Conservation (phyloP, 1,139 yeast species). For the Protomyces macrosporus region DNA sequence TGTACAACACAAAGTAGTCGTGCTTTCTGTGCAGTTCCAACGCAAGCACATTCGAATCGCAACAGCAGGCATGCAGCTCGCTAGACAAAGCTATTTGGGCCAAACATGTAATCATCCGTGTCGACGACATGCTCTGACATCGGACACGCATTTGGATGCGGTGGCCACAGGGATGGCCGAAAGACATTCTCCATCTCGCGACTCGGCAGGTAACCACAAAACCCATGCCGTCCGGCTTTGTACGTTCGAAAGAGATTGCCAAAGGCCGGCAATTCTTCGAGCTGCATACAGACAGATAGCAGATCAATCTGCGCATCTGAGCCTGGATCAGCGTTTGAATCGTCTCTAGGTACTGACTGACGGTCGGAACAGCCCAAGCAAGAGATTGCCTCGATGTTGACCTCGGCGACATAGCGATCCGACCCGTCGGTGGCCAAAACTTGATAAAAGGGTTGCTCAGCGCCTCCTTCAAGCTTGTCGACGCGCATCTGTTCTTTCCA, state of each 20-base stretch:
- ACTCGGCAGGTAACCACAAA: neutral
- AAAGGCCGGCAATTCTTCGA: neutral
- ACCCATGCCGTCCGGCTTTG: neutral
- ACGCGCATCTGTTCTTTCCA: slow-evolving; percentile 20
- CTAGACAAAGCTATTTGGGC: too few species aligned
- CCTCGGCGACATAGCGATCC: slow-evolving; percentile 13
- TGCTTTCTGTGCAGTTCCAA: neutral
- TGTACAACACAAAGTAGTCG: neutral
- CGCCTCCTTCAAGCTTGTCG: slow-evolving; percentile 5
- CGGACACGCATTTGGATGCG: neutral
- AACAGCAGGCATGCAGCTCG: too few species aligned
- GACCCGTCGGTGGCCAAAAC: slow-evolving; percentile 8
- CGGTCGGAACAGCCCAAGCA: neutral
- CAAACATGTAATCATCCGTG: too few species aligned
- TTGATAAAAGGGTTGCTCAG: slow-evolving; percentile 16
- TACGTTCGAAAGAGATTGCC: neutral
- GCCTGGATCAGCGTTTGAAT: too few species aligned
- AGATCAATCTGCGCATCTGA: too few species aligned
- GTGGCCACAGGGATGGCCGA: neutral
- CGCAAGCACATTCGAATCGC: too few species aligned
- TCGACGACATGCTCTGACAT: too few species aligned
- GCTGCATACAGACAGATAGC: neutral
- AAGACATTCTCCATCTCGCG: neutral
- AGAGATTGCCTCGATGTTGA: neutral
- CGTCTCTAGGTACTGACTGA: too few species aligned